Conservation (phyloP, 163 green algal genomes). For the Trebouxiophyceae sp. region DNA sequence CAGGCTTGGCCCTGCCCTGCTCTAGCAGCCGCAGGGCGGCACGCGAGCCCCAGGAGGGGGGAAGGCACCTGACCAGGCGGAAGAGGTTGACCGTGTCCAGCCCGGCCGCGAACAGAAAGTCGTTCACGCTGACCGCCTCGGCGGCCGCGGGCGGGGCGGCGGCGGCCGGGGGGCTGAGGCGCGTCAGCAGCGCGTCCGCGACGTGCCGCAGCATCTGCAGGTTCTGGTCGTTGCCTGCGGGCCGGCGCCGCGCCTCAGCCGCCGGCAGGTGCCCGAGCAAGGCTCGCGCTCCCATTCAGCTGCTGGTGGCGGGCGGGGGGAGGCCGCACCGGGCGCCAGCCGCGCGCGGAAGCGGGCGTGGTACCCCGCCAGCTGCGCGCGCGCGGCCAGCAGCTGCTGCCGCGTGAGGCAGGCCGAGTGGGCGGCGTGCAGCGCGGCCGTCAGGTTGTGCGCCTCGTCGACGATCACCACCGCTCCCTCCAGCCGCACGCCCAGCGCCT, state of each 20-base stretch:
- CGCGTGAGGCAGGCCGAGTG: constrained; percentile 22
- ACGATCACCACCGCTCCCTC: constrained; percentile 73
- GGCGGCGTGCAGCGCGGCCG: constrained; percentile 62
- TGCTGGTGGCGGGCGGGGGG: too few relatives aligned
- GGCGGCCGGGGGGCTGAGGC: neutral
- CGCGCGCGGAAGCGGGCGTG: constrained; percentile 59
- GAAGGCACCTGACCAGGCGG: constrained; percentile 56
- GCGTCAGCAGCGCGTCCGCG: constrained; percentile 1
- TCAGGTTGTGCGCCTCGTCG: constrained; percentile 95
- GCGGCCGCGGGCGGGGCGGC: constrained; percentile 3
- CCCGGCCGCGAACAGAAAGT: constrained; percentile 64
- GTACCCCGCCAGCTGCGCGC: constrained; percentile 62
- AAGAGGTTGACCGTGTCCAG: constrained; percentile 94
- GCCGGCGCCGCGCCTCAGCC: too few relatives aligned
- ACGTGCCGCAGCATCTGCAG: constrained; percentile 46
- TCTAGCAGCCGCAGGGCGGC: too few relatives aligned
- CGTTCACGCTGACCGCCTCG: constrained; percentile 51
- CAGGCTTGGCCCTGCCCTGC: too few relatives aligned
- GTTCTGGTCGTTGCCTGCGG: constrained; percentile 38
- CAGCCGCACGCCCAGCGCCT: constrained; percentile 62
- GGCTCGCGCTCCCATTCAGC: too few relatives aligned
- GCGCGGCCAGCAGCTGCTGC: constrained; percentile 23
- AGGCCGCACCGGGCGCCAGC: too few relatives aligned
- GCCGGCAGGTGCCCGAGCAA: too few relatives aligned
- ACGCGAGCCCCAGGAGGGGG: too few relatives aligned